phyloP scores from a whole-genome alignment of 805 yeast genomes.

The Hermanozyma aechmeae region DNA sequence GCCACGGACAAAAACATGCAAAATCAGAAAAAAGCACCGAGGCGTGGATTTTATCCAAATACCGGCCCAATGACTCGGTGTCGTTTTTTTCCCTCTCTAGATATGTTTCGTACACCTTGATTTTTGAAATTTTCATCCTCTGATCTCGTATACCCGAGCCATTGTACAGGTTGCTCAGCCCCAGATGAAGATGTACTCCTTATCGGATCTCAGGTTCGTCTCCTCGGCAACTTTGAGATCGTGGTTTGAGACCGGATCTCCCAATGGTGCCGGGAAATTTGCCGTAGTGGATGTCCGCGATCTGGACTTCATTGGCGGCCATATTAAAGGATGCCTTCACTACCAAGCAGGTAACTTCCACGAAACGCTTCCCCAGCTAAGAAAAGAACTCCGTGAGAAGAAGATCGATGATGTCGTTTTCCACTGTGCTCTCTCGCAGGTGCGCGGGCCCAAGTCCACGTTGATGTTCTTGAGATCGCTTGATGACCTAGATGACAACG shows the following conservation, averaged over 20 bases:
- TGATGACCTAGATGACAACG: slow-evolving; percentile 18
- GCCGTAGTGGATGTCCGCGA: slow-evolving; percentile 81
- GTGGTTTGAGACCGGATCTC: slow-evolving; percentile 37
- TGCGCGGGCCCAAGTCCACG: slow-evolving; percentile 85
- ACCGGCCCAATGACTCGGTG: not conserved
- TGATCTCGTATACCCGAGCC: no score
- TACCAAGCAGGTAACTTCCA: slow-evolving; percentile 43
- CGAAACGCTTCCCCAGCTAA: slow-evolving; percentile 27
- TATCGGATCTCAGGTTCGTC: slow-evolving; percentile 37
- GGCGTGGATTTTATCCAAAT: not conserved
- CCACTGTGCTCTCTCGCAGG: slow-evolving; percentile 88
- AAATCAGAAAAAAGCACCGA: no score
- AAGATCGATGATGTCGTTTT: slow-evolving; percentile 54
- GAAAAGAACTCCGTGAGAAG: slow-evolving; percentile 19
- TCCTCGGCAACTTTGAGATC: slow-evolving; percentile 34
- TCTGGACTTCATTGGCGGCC: slow-evolving; percentile 73
- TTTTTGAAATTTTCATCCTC: no score
- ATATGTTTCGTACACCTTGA: not conserved
- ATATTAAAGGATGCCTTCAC: slow-evolving; percentile 46
- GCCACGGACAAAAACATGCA: no score
- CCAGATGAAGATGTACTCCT: no score
- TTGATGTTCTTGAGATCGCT: slow-evolving; percentile 45
- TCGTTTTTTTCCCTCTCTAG: not conserved
- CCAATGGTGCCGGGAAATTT: slow-evolving; percentile 31
- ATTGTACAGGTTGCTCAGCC: no score